phyloP scores from a whole-genome alignment of 139 green algal genomes.

The Yamagishiella unicocca region DNA sequence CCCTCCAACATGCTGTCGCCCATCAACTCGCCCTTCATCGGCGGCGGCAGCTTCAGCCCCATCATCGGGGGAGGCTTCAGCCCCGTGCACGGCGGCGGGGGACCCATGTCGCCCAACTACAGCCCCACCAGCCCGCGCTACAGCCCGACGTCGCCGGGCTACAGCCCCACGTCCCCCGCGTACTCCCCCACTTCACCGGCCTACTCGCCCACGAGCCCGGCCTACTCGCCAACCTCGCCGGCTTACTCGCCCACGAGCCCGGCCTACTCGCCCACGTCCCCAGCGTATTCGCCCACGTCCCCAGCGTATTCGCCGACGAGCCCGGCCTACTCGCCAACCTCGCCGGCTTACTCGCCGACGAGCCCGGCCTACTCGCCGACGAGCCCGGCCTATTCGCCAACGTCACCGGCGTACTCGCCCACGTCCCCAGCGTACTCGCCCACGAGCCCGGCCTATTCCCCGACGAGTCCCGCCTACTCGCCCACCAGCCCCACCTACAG shows the following conservation, averaged over 20 bases:
- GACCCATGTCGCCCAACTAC: constrained; percentile 68
- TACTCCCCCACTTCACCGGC: constrained; percentile 78
- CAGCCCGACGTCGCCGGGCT: constrained; percentile 73
- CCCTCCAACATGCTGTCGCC: constrained; percentile 68
- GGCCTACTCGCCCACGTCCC: constrained; percentile 80
- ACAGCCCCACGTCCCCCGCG: constrained; percentile 63
- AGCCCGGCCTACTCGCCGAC: constrained; percentile 73
- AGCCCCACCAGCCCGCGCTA: constrained; percentile 68
- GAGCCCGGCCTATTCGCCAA: constrained; percentile 80
- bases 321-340: constrained; percentile 66
- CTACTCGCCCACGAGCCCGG: constrained; percentile 81
- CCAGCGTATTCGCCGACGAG: constrained; percentile 76
- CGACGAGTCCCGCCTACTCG: constrained; percentile 79
- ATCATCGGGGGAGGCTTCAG: constrained; percentile 48
- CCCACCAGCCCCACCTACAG: constrained; percentile 79
- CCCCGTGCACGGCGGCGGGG: constrained; percentile 64
- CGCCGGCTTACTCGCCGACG: constrained; percentile 69
- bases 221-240: constrained; percentile 73
- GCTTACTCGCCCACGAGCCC: constrained; percentile 78
- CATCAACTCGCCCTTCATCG: constrained; percentile 67
- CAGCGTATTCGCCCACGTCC: constrained; percentile 78
- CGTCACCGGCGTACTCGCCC: constrained; percentile 76
- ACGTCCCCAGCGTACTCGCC: constrained; percentile 76
- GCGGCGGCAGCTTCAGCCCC: constrained; percentile 70
- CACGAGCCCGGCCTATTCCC: constrained; percentile 68